Evolutionary conservation across 495 filamentous ascomycete species (phyloP), one percentile per base, ranked within the genome.

Genomic region (Talaromyces proteolyticus): DNA sequence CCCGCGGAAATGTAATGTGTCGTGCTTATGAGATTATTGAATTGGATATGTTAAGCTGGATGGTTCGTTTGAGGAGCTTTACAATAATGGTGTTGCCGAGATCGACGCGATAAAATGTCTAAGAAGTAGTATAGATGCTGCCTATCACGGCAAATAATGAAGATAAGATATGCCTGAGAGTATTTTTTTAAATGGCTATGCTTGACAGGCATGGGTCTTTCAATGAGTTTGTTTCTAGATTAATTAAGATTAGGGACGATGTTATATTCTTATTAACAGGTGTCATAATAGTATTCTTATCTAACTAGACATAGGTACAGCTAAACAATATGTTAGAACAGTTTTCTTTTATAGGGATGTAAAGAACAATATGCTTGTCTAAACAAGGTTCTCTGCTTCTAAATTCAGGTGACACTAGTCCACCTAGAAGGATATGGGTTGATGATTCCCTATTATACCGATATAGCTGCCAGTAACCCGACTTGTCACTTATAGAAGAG

Each of bases 401-500:
- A 51, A 77, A 66, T 25, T 75, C 70, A 0, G 63, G 60, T 1
- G 69, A 54, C 38, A 73, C 63, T 10, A 73, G 57, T 0, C 62
- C 64, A 12, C 61, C 48, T 20, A 76, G 47, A 14, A n/a, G 8
- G 11, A 70, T 53, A 7, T 43, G 45, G 19, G 53, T 44, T 17
- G 45, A 24, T 39, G 44, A 23, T 17, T 36, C 51, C 8, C 56
- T 37, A 16, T 58, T 24, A n/a, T 61, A 63, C 4, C 53, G 56
- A 45, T 65, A 69, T 19, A 76, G 54, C 52, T 76, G 72, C 54
- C 70, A 72, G 44, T 60, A 75, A 0, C 69, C 70, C 0, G 64
- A 63, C 6, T 56, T 53, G 44, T 76, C 71, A 34, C 62, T 65
- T 0, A 58, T 62, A 58, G 70, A 77, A 48, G 63, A 77, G 54